Percentiles rank a stretch among this genome's conserved stretches.
These are phyloP conservation scores for Cornus controversa DNA, from an alignment of 148 eudicot species.

Conservation along the genomic window DNA sequence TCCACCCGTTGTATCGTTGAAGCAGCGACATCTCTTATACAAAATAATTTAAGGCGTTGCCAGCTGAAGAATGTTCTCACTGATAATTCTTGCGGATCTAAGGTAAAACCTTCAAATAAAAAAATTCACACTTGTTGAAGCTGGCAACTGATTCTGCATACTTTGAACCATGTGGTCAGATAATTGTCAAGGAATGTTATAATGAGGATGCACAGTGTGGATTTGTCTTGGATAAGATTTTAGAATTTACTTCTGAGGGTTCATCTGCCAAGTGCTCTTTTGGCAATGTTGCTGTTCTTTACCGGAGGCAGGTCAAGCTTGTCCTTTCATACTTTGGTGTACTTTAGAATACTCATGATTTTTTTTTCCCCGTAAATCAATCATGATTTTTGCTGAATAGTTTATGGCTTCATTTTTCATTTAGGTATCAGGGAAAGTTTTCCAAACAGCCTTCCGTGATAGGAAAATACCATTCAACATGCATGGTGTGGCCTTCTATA, in stretches of 20 bases:
- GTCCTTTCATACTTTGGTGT: constrained; percentile 5
- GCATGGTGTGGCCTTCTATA: constrained; percentile 93
- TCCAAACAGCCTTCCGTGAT: constrained; percentile 76
- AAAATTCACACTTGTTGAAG: background rate
- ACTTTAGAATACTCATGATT: background rate
- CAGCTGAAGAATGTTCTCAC: constrained; percentile 59
- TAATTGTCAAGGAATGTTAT: constrained; percentile 77
- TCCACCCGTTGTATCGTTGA: constrained; percentile 94
- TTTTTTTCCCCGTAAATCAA: too few relatives aligned
- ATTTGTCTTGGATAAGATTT: constrained; percentile 81
- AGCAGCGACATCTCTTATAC: constrained; percentile 83
- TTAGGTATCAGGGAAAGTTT: constrained; percentile 78
- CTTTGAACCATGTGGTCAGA: constrained; percentile 34
- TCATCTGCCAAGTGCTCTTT: constrained; percentile 51
- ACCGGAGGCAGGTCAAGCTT: constrained; percentile 84
- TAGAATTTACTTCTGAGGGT: constrained; percentile 58
- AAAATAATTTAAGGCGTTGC: constrained; percentile 63
- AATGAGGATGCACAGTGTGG: constrained; percentile 88
- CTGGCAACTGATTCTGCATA: constrained; percentile 7
- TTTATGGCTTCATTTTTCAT: constrained; percentile 14
- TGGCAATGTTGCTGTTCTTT: constrained; percentile 81
- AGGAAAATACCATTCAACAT: constrained; percentile 87
- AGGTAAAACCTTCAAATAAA: constrained; percentile 35
- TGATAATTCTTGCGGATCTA: constrained; percentile 78
- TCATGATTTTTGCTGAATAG: constrained; percentile 16